Base-by-base conservation (phyloP, 2,329 filamentous ascomycete species). In the Graphilbum fragrans region DNA sequence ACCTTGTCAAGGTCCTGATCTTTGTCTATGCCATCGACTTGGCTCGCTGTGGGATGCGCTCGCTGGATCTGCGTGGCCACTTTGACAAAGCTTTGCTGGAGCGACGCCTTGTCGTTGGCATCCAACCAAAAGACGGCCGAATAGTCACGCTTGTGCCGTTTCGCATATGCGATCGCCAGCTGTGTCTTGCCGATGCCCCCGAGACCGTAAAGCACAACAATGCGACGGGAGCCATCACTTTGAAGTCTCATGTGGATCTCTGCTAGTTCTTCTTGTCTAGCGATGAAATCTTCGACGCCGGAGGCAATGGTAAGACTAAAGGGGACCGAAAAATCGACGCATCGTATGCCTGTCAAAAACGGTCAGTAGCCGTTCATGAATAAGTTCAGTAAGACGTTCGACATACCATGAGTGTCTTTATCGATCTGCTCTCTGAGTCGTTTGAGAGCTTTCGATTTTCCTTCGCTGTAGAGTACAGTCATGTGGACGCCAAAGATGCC, bases 101-200 rank as follows among this genome's bases (percentile, higher is more conserved):
- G 41, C 5, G 57, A 57, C 17, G 50, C 44, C 48, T 61, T 54
- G 22, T 60, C 56, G 32, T 50, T 61, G 12, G 54, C 56, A 45
- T 68, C 61, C 5, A 70, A 37, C 66, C 63, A 70, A 45, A 69
- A 58, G 4, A 62, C 49, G 1, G 62, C 58, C 1, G 57, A 55
- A 47, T 65, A 66, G 8, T 56, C 50, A 14, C 52, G 39, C 21
- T 52, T 51, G 42, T 66, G 46, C 23, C 44, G 45, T 47, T 35
- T 41, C 31, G 21, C 32, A 27, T 41, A 41, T 7, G 4, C 32
- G 6, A 41, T 20, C 10, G 38, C 31, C 21, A 41, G 22, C 8
- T 41, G 38, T 14, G 38, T 41, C 33, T 41, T 41, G 11, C 37
- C 37, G 16, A 39, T 33, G 11, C 37, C 37, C 12, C 37, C 37